Evolutionary conservation across 768 basidiomycete species (phyloP), one percentile per base, ranked within the genome.

Genomic region (Boletales sp.): DNA sequence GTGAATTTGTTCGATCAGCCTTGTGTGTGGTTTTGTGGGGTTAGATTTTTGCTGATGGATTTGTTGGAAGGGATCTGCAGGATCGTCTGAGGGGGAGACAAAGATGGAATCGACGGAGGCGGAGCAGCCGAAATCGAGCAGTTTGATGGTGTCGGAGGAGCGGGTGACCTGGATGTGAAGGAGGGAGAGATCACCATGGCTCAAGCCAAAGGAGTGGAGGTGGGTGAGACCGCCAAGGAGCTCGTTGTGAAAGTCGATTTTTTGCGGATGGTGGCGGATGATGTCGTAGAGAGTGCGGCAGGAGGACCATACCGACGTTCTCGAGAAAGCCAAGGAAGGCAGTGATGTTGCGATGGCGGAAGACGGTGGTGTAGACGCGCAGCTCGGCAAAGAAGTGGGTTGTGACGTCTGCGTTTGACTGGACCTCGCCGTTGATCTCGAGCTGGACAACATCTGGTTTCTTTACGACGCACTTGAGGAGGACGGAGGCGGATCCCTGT

Each of bases 371-470:
- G 69, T 92, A 93, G 4, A 91, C 89, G 40, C 90, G 82, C 18
- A 93, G 73, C 69, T 93, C 90, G 4, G 90, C 90, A 44, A 90
- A 80, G 67, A 91, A 93, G 60, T 93, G 90, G 11, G 85, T 82
- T 1, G 86, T 87, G 49, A 93, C 90, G 66, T 93, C 90, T 3
- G 88, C 84, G 59, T 93, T 93, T 34, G 86, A 85, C 68, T 90
- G 87, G 79, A 91, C 84, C 69, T 91, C 89, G 54, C 82, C 90
- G 60, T 93, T 92, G 71, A 93, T 88, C 70, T 93, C 90, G 53
- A 93, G 80, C 71, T 89, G 86, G 3, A 90, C 72, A 34, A 90
- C 77, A 61, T 90, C 86, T 1, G 90, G 90, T 64, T 87, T 90
- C 70, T 93, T 92, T 14, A 93, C 86, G 48, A 92, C 76, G 59